Base-by-base conservation (phyloP, 1,284 basidiomycete species). In the Volvariella surrecta region DNA sequence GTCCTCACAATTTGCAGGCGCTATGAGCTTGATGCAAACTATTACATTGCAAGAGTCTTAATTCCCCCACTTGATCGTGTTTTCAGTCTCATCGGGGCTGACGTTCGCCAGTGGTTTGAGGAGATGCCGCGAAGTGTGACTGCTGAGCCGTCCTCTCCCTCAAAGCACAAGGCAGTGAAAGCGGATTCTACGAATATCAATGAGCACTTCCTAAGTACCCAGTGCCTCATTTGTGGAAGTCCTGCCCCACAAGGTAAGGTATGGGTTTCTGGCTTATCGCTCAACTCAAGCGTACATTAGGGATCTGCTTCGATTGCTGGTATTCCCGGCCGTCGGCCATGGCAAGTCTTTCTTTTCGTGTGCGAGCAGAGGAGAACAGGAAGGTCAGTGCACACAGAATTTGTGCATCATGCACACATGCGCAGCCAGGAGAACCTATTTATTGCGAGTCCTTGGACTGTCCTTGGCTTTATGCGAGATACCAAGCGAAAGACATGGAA, bases 1-100 rank as follows among this genome's bases (percentile, higher is more conserved):
- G 7, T 54, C 11, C 24, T 28, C 6, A 28, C 11, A 6, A 6
- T 28, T 6, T 6, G 24, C 11, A 85, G 80, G 34, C 66, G 74
- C 32, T 66, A 82, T 34, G 77, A 76, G 9, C 71, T 95, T 19
- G 90, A 96, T 58, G 82, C 82, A 2, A 61, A 73, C n/a, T 97
- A 98, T 63, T 98, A 99, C 59, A 96, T 99, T 53, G 76, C 77
- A 1, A 73, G 80, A 39, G 81, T 92, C 15, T 73, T 99, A 40
- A 89, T 98, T 41, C 91, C 91, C 3, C 92, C 95, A 0, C 59
- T 99, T 46, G 83, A 87, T 47, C 76, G 95, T 30, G 81, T 99
- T 37, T 92, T 98, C 67, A 93, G 89, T 54, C 76, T 98, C 19
- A 73, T 95, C 22, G 95, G 96, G 4, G 91, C 86, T 3, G 88